Percentiles rank a stretch among this genome's conserved stretches.
Evolutionary conservation across 2,329 filamentous ascomycete species (phyloP).

Genomic region (Thielaviopsis populi): DNA sequence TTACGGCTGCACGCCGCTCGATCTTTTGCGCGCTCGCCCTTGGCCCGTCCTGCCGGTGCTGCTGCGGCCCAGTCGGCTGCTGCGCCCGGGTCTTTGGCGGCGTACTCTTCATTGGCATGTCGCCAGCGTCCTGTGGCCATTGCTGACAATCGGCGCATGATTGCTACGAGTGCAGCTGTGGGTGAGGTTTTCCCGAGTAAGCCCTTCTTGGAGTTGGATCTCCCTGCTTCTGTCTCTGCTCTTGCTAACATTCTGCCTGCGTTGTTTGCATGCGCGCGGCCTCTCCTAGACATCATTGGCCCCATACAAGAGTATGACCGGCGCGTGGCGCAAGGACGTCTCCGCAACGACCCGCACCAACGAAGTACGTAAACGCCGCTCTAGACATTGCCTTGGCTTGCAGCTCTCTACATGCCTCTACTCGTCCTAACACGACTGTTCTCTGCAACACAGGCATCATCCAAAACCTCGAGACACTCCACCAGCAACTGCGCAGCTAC

Average conservation of each 20-base stretch:
- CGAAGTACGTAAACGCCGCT: slow-evolving; percentile 41
- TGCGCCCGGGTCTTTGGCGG: neutral
- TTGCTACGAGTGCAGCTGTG: neutral
- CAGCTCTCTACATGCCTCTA: neutral
- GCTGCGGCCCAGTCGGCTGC: neutral
- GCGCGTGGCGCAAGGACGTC: slow-evolving; percentile 54
- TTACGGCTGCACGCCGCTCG: neutral
- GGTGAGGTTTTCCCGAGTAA: neutral
- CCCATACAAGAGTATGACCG: slow-evolving; percentile 81
- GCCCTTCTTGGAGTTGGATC: neutral
- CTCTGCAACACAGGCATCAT: slow-evolving; percentile 52
- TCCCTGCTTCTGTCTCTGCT: neutral
- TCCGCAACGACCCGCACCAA: slow-evolving; percentile 85
- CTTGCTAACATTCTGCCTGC: neutral
- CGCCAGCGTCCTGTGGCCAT: neutral
- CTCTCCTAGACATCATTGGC: slow-evolving; percentile 30
- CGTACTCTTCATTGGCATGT: neutral
- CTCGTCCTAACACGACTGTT: neutral
- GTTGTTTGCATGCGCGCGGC: neutral
- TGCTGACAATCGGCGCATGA: neutral
- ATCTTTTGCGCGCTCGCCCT: neutral
- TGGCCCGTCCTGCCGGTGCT: neutral
- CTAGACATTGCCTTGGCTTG: neutral
- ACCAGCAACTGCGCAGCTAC: slow-evolving; percentile 67
- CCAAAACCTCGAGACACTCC: slow-evolving; percentile 72